Base-by-base conservation (phyloP, 108 stramenopile genomes). In the Pseudonitzschia pungens region DNA sequence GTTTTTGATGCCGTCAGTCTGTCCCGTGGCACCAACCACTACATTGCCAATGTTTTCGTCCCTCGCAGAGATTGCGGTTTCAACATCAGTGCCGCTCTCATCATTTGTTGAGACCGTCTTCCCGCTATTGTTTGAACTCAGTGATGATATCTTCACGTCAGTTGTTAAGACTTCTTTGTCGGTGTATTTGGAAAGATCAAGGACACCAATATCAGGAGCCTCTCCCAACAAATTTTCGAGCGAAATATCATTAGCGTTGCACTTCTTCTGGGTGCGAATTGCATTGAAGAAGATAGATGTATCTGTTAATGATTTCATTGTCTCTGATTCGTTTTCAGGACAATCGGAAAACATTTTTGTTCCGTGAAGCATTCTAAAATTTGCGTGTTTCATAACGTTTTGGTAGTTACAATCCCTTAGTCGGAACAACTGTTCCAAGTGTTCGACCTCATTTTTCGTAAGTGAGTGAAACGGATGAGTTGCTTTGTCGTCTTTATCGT, bases 321-420 rank as follows among this genome's bases (percentile, higher is more conserved):
- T 28, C 0, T 20, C 41, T 9, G 22, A 18, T 14, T 14, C 29
- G 0, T 28, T 8, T 31, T 58, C n/a, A 2, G 57, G 57, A 58
- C 57, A 58, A 27, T 31, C 4, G 24, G 4, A 26, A 63, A 69
- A 71, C 0, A 71, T 16, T 6, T 36, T 48, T 29, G 36, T 27
- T 32, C 56, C 32, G 56, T 71, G 42, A 22, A 77, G 22, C 11
- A 71, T 10, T 12, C 20, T 40, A 20, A 65, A 65, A 42, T 43
- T 40, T 3, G 11, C 14, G 24, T 65, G 64, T 0, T 43, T n/a
- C 8, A 41, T 33, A 0, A 42, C 1, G 24, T 0, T 43, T 21
- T 40, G 27, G 48, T 78, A 78, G 33, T 57, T 55, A 69, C 78
- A 78, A 63, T 78, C 78, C 0, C 72, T 54, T 1, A 48, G 27